Evolutionary conservation across 768 basidiomycete genomes (phyloP), one percentile per base, ranked within the genome.

Genomic region (Candolleomyces aberdarensis): DNA sequence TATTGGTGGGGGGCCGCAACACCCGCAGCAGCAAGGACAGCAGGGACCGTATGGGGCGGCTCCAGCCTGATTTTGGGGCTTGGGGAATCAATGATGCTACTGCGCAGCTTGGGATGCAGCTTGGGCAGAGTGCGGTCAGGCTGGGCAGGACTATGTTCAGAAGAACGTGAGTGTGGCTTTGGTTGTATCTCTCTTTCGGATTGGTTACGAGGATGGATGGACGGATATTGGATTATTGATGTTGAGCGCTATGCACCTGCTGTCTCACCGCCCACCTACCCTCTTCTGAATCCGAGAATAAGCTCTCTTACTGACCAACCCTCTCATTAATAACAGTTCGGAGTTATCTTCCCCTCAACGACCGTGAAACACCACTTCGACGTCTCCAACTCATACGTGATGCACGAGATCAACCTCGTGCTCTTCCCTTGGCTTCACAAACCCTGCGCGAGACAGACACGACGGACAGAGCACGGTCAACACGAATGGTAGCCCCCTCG

Each of bases 371-470:
- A 94, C 69, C 88, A 92, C 67, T 98, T 98, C 76, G 94, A 97
- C 72, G 97, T 99, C 10, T 94, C 92, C 14, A 98, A 98, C 70
- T 89, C 87, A 0, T 99, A 99, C 71, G 97, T 98, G 58, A 87
- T 98, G 47, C 83, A 83, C 66, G 98, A 98, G 71, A 76, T 99
- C 7, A 83, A 84, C 14, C 78, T 98, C 10, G 79, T 99, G 14
- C 76, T 98, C n/a, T 98, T 97, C 65, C 97, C 97, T 0, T 98
- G 97, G 97, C 74, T 87, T 48, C 96, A 98, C 71, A 85, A 83
- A 60, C 91, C 94, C 0, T 96, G 94, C 90, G 82, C 87, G 1
- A 81, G 96, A 8, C 84, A 85, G 62, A 70, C 87, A 11, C 78
- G 75, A 56, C 81, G 91, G 54, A 80, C 85, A 20, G 89, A 92